phyloP scores from a whole-genome alignment of 805 yeast genomes.

The Pichia heedii region DNA sequence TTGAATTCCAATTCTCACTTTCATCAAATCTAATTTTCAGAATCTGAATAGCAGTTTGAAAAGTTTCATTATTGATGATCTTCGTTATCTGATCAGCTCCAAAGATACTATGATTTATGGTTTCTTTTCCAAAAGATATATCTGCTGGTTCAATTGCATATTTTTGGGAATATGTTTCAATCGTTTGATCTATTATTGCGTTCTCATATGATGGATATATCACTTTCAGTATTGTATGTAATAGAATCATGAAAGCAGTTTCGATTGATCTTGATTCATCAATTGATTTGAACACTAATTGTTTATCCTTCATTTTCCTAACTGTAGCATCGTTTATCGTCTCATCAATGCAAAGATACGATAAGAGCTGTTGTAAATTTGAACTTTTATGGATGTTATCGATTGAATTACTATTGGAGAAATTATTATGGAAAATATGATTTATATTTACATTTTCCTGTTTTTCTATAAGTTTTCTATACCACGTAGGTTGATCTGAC shows the following conservation, averaged over 20 bases:
- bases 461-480: slow-evolving; percentile 4
- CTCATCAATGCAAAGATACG: not conserved
- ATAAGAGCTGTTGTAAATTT: slow-evolving; percentile 10
- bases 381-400: slow-evolving; percentile 2
- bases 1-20: slow-evolving; percentile 14
- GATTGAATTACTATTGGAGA: not conserved
- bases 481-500: slow-evolving; percentile 5
- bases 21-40: slow-evolving; percentile 19
- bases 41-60: slow-evolving; percentile 11
- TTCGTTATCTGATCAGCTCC: not conserved
- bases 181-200: not conserved
- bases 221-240: slow-evolving; percentile 14
- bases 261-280: slow-evolving; percentile 17
- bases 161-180: not conserved
- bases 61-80: slow-evolving; percentile 5
- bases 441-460: not conserved
- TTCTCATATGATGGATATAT: slow-evolving; percentile 9
- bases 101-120: slow-evolving; percentile 1
- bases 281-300: slow-evolving; percentile 9
- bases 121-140: slow-evolving; percentile 7
- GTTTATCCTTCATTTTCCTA: not conserved
- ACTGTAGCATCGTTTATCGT: not conserved
- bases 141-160: slow-evolving; percentile 2
- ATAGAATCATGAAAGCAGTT: slow-evolving; percentile 17
- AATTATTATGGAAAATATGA: not conserved